Conservation (phyloP, 2,329 filamentous ascomycete genomes). For the Xylaria sp. region DNA sequence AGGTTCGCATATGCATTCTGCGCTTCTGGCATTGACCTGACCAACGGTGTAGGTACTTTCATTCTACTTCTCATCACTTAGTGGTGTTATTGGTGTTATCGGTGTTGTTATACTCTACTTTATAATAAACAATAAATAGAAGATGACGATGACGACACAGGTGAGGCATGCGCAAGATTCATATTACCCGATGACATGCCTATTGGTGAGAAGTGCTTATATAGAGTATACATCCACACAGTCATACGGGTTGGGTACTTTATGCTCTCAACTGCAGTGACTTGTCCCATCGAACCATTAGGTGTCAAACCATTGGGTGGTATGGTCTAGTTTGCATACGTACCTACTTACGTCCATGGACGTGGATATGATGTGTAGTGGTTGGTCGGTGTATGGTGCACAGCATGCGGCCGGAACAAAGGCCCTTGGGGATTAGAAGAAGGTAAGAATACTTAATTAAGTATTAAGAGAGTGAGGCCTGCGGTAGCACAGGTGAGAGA, state of each 20-base stretch:
- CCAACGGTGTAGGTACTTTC: slow-evolving; percentile 17
- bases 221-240: neutral
- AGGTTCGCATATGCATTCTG: slow-evolving; percentile 20
- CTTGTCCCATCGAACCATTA: no score
- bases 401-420: slow-evolving; percentile 6
- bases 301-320: no score
- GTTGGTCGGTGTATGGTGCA: neutral
- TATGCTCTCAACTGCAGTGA: neutral
- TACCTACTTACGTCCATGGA: no score
- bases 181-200: slow-evolving; percentile 5
- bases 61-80: no score
- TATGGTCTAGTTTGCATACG: no score
- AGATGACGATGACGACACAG: no score
- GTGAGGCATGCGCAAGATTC: slow-evolving; percentile 12
- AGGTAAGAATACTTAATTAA: neutral
- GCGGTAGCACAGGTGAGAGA: neutral
- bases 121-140: no score
- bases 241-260: neutral
- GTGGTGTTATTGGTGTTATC: no score
- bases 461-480: slow-evolving; percentile 6
- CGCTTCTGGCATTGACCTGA: slow-evolving; percentile 18
- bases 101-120: no score
- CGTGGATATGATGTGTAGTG: neutral
- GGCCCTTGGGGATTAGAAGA: neutral
- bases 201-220: neutral